Percentiles rank a stretch among this genome's conserved stretches.
phyloP scores from a whole-genome alignment of 371 early-diverging fungal genomes.

The Mortierella sp. region DNA sequence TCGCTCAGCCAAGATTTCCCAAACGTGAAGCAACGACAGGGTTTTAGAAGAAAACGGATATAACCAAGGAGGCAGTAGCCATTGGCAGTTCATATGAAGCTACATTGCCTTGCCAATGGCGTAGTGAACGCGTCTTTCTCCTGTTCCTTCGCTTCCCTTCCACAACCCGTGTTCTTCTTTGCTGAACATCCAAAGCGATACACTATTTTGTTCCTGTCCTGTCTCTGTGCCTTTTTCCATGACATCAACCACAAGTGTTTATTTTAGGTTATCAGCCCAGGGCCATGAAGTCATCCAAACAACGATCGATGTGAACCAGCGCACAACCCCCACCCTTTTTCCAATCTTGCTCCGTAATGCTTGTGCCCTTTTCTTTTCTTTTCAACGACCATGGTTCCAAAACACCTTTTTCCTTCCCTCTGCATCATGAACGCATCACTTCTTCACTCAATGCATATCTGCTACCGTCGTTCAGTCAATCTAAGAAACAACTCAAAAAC shows the following conservation, averaged over 20 bases:
- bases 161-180: not conserved
- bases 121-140: not conserved
- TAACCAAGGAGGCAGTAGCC: too few species aligned
- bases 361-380: not conserved
- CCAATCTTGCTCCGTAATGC: not conserved
- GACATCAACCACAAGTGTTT: too few species aligned
- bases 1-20: too few species aligned
- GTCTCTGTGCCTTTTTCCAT: too few species aligned
- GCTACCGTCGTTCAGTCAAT: not conserved
- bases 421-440: not conserved
- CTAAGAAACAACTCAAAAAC: not conserved
- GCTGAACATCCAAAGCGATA: not conserved
- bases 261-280: too few species aligned
- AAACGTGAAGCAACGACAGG: too few species aligned
- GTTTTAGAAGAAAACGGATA: too few species aligned
- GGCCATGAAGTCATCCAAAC: too few species aligned
- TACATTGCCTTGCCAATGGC: not conserved
- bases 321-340: too few species aligned
- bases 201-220: not conserved
- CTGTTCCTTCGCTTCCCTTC: too few species aligned
- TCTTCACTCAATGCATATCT: not conserved
- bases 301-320: too few species aligned
- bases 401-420: not conserved
- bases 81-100: not conserved
- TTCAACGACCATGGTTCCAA: not conserved